Percentiles rank a stretch among this genome's conserved stretches.
Evolutionary conservation across 495 filamentous ascomycete genomes (phyloP).

Genomic region (Diplogelasinospora grovesii): DNA sequence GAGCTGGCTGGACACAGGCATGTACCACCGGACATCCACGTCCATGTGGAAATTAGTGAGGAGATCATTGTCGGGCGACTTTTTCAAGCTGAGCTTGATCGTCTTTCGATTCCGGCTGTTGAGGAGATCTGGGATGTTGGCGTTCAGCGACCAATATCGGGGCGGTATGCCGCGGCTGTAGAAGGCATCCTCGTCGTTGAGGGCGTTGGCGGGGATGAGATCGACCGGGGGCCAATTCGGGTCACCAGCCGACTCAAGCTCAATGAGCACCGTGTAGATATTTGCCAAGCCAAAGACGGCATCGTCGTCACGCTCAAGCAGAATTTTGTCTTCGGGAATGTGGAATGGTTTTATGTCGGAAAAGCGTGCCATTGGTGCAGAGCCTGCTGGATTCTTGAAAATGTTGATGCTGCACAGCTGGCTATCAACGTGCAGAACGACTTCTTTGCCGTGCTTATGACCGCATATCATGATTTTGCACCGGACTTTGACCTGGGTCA

Average conservation of each 20-base stretch:
- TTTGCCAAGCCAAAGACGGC: conserved; percentile 37
- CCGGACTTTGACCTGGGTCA: conserved; percentile 31
- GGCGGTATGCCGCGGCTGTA: conserved; percentile 16
- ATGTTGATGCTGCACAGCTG: conserved; percentile 40
- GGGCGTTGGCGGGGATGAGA: conserved; percentile 23
- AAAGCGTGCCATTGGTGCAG: conserved; percentile 37
- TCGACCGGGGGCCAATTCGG: conserved; percentile 43
- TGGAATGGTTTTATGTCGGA: conserved; percentile 38
- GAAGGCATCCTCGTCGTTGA: conserved; percentile 19
- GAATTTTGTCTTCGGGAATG: conserved; percentile 41
- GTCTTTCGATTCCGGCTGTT: conserved; percentile 31
- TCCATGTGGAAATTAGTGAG: conserved; percentile 38
- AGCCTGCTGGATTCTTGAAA: conserved; percentile 36
- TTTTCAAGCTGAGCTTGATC: conserved; percentile 31
- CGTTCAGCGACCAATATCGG: conserved; percentile 34
- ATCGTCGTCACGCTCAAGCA: conserved; percentile 36
- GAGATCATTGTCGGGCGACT: conserved; percentile 16
- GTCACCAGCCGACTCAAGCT: conserved; percentile 40
- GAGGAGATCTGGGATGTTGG: conserved; percentile 33
- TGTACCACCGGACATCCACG: conserved; percentile 41
- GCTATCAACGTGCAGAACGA: conserved; percentile 39
- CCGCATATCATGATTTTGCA: conserved; percentile 38
- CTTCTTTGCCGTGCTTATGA: conserved; percentile 16
- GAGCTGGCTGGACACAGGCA: conserved; percentile 22
- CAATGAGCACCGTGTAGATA: conserved; percentile 37